Evolutionary conservation across 2,329 filamentous ascomycete genomes (phyloP), one percentile per base, ranked within the genome.

Genomic region (Neofusicoccum laricinum): DNA sequence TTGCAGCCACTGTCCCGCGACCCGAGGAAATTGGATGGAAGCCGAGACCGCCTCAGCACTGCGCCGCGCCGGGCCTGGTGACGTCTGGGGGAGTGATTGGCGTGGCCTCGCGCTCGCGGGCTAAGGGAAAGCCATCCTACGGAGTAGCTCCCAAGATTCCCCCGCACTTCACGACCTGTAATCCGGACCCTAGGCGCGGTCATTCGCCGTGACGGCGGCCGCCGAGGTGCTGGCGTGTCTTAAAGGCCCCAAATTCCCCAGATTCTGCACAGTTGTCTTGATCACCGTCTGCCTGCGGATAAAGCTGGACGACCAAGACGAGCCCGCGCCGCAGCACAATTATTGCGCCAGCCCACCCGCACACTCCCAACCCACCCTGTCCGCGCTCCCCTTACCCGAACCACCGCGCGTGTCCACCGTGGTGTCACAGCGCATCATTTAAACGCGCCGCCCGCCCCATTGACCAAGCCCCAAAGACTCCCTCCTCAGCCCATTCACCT

Each of bases 151-250:
- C 58, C 58, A 61, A 49, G 45, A 40, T 38, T 61, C 58, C 58
- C 58, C 58, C 58, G 58, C 58, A 61, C 58, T 61, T 61, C 58
- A 59, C 55, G 7, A 61, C 32, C 19, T 40, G 41, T 32, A 61
- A 36, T 36, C 57, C 57, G 30, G 25, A 38, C 57, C 57, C 57
- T 43, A 32, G 57, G 6, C 41, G 4, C 12, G n/a, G 40, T 19
- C 55, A 30, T 59, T 59, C 38, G 55, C 55, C 17, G 30, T 14
- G 55, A n/a, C 55, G 38, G 40, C 14, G 40, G 40, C 3, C 10
- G 30, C 55, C 34, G 40, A n/a, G 38, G n/a, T 41, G 36, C 53
- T 41, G 45, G 19, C 12, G 58, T 50, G 21, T n/a, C 17, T 41
- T 49, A 49, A 61, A 45, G 43, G 45, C 45, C 8, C 32, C 7